Conservation (phyloP, 805 yeast species). For the Sugiyamaella qingdaonensis region DNA sequence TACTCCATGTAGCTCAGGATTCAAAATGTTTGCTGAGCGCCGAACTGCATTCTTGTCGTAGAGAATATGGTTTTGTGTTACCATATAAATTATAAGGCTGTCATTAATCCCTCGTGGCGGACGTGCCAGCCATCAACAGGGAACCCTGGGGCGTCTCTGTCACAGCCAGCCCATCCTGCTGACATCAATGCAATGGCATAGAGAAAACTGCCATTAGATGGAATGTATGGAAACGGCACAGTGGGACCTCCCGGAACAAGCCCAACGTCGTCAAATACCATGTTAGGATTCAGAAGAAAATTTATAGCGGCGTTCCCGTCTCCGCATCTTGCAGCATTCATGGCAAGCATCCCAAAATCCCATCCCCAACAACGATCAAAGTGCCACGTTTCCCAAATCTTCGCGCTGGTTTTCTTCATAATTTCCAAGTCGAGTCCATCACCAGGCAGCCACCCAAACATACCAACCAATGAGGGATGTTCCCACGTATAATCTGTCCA, state of each 20-base stretch:
- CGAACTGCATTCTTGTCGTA: too few relatives aligned
- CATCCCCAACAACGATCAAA: slow-evolving; percentile 10
- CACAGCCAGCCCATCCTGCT: slow-evolving; percentile 8
- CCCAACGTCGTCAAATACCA: slow-evolving; percentile 8
- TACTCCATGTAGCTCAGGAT: too few relatives aligned
- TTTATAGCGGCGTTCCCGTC: slow-evolving; percentile 2
- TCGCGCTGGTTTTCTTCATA: slow-evolving; percentile 2
- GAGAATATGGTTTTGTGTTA: too few relatives aligned
- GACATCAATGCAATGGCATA: slow-evolving; percentile 8
- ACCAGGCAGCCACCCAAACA: slow-evolving; percentile 9
- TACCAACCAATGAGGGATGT: slow-evolving; percentile 7
- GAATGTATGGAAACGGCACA: slow-evolving; percentile 9
- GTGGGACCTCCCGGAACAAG: slow-evolving; percentile 8
- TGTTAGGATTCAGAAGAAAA: slow-evolving; percentile 1
- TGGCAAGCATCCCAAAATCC: slow-evolving; percentile 10
- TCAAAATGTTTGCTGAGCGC: too few relatives aligned
- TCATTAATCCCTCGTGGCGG: not conserved
- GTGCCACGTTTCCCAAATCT: slow-evolving; percentile 10
- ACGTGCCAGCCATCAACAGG: not conserved
- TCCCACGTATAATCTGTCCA: slow-evolving; percentile 11
- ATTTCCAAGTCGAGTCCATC: not conserved
- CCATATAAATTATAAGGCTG: not conserved
- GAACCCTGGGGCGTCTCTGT: slow-evolving; percentile 1
- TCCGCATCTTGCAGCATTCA: slow-evolving; percentile 9
- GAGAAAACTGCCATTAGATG: slow-evolving; percentile 6